Evolutionary conservation across 1,284 basidiomycete genomes (phyloP), one percentile per base, ranked within the genome.

Genomic region (Ganoderma boninense): DNA sequence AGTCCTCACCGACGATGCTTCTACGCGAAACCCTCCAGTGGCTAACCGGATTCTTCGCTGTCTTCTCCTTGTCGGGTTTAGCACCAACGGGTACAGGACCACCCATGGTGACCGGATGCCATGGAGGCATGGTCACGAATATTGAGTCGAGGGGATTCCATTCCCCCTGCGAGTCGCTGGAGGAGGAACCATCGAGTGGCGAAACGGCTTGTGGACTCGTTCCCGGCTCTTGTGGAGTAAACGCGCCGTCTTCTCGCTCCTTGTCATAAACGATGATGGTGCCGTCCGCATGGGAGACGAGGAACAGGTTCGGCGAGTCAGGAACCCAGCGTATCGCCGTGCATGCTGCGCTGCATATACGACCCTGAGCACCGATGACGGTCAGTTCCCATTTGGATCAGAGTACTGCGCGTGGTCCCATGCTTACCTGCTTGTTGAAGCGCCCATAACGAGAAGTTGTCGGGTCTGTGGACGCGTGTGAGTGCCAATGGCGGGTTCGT

Each of bases 251-350:
- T 69, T 97, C 96, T 42, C 94, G 91, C 75, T 96, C 95, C 75
- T 92, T 94, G 79, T 97, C 96, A 77, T 95, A 97, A 29, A 96
- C 87, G 46, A 96, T 87, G 70, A 97, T 91, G 8, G 93, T 92
- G 2, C 96, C 96, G 77, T 99, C 95, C 18, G 92, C 92, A 78
- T 98, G 95, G 2, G 95, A 93, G n/a, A 93, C 95, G 54, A 97
- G 87, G 79, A 99, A 97, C 29, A 97, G 87, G 66, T 93, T 93
- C 0, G 92, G 86, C 0, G 94, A 95, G 5, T 89, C 88, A 1
- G 97, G 97, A 10, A 98, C 94, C 94, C 97, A 98, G 74, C 92
- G 90, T 54, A 99, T 89, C 13, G 93, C 88, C 7, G 94, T 93
- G 75, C 96, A 95, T 1, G 93, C 88, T 1, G 94, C 93, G 70